Evolutionary conservation across 768 basidiomycete genomes (phyloP).

Genomic region (Rhodocollybia butyracea): DNA sequence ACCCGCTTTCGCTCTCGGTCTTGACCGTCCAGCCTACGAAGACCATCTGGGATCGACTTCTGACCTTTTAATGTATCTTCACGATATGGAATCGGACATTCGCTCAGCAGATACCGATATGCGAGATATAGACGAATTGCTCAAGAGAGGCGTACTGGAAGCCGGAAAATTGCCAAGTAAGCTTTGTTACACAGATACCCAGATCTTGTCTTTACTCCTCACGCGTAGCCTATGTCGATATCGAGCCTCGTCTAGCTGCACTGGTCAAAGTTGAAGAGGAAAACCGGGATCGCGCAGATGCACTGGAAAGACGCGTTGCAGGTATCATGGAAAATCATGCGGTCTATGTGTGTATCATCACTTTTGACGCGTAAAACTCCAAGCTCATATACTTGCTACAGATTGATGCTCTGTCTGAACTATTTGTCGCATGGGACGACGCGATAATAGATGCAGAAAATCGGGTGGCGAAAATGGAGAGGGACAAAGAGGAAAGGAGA

Average conservation of each 20-base stretch:
- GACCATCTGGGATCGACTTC: neutral
- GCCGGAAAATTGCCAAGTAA: slow-evolving; percentile 70
- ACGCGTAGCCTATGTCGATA: slow-evolving; percentile 53
- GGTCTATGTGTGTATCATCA: slow-evolving; percentile 49
- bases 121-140: slow-evolving; percentile 69
- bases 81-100: slow-evolving; percentile 82
- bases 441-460: slow-evolving; percentile 65
- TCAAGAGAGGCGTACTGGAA: slow-evolving; percentile 65
- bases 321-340: slow-evolving; percentile 65
- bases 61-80: slow-evolving; percentile 65
- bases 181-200: neutral
- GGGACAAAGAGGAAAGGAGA: slow-evolving; percentile 54
- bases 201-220: neutral
- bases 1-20: slow-evolving; percentile 74
- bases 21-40: slow-evolving; percentile 46
- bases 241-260: slow-evolving; percentile 65
- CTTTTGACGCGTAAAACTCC: too few relatives aligned
- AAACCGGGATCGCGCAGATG: slow-evolving; percentile 51
- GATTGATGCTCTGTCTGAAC: slow-evolving; percentile 79
- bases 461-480: slow-evolving; percentile 53
- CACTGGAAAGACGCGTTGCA: slow-evolving; percentile 66
- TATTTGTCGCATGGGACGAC: slow-evolving; percentile 86
- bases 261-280: slow-evolving; percentile 58
- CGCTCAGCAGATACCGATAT: slow-evolving; percentile 81
- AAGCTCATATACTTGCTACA: too few relatives aligned